Base-by-base conservation (phyloP, 257 asterid species). In the Nicotiana attenuata region DNA sequence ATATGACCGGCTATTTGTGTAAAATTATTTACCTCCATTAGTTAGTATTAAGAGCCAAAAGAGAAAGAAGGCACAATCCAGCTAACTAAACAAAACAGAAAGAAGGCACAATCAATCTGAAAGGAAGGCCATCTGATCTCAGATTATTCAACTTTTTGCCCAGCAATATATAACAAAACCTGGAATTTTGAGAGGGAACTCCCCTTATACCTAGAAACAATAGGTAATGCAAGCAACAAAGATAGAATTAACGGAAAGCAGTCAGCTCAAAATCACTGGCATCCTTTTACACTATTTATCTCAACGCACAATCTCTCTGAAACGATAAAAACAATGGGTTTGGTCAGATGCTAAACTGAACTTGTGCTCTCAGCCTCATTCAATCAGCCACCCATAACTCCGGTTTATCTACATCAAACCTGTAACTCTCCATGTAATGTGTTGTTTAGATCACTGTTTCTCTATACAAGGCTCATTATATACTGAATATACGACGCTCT, bases 291-390 rank as follows among this genome's bases (percentile, higher is more conserved):
- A 69, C 77, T 41, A 41, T 0, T n/a, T 22, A 1, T 47, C 41
- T 73, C 63, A 24, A 22, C 24, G 79, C 41, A 73, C 61, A 73
- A 7, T 15, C 79, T 20, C 4, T 47, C 22, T 47, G 61, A 73
- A 73, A 73, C 15, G 41, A 50, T 15, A 20, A 73, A 50, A 73
- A 24, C 16, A 24, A 73, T 24, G 79, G 45, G 63, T 73, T 24
- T 50, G 61, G 79, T 73, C 79, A 50, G 31, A 73, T 47, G 63
- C 79, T 73, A 73, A 73, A 73, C 63, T 73, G 79, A 73, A 47
- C 11, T 67, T 67, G 17, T 47, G 61, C 16, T 47, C 41, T 47
- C 79, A 17, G 0, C 24, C 24, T 50, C 61, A 73, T 50, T 50
- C 63, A 73, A 9, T 24, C 79, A 47, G 22, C 24, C 38, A 15